A percentile compares a stretch with the other conserved stretches of the same genome.
Evolutionary conservation across 2,329 filamentous ascomycete species (phyloP).

Genomic region (Penicillium italicum): DNA sequence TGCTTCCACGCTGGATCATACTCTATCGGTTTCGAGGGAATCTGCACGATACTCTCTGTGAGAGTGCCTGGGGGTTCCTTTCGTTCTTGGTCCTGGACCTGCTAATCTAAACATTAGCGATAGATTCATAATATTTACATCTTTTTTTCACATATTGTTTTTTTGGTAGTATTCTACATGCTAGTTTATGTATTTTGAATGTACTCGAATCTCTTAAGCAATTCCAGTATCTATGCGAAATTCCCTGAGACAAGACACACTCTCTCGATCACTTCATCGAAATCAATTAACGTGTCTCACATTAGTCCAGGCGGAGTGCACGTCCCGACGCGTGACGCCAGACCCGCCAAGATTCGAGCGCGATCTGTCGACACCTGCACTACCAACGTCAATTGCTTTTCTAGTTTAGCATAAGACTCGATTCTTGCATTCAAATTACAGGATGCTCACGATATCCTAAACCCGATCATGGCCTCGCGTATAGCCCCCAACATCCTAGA

Average conservation of each 20-base stretch:
- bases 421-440: slow-evolving; percentile 8
- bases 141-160: slow-evolving; percentile 1
- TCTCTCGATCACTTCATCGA: not conserved
- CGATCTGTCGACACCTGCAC: slow-evolving; percentile 9
- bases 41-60: slow-evolving; percentile 1
- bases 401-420: slow-evolving; percentile 7
- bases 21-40: slow-evolving; percentile 4
- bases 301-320: slow-evolving; percentile 7
- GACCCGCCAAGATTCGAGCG: slow-evolving; percentile 13
- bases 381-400: slow-evolving; percentile 5
- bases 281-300: not conserved
- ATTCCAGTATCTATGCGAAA: not conserved
- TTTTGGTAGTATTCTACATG: not conserved
- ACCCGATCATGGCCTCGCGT: slow-evolving; percentile 39
- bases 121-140: slow-evolving; percentile 24
- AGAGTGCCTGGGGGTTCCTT: slow-evolving; percentile 4
- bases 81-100: slow-evolving; percentile 17
- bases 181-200: not conserved
- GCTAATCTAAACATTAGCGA: slow-evolving; percentile 42
- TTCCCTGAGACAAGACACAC: not conserved
- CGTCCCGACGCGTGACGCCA: slow-evolving; percentile 29
- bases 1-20: slow-evolving; percentile 7
- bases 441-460: slow-evolving; percentile 21
- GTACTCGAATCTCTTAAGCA: not conserved
- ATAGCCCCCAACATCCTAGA: slow-evolving; percentile 31